Evolutionary conservation across 352 stramenopile species (phyloP), one percentile per base, ranked within the genome.

Genomic region (Pythium chondricola): DNA sequence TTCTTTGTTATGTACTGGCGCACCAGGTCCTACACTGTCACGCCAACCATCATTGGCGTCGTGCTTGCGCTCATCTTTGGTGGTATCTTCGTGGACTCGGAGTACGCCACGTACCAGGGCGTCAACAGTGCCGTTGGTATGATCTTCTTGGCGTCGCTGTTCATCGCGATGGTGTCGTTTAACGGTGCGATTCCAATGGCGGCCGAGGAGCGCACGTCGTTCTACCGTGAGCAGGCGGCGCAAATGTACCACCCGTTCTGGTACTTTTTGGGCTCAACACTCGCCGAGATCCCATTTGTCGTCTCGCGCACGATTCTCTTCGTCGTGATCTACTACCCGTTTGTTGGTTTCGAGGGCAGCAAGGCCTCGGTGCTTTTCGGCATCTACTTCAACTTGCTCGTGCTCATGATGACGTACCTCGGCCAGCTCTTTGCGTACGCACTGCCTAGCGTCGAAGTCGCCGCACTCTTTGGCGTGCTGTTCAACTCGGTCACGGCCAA

Each of bases 171-270:
- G 39, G 72, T 86, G 16, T 67, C 65, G 27, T 73, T 93, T 29
- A 63, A 88, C 39, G 72, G 56, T 3, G 69, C 74, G 7, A 49
- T 95, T 6, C 65, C 78, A 16, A 52, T 93, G 5, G 72, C 90
- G 31, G 65, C 79, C 48, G 69, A 73, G 29, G 71, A 95, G 49
- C 69, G 86, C 21, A 79, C 75, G 29, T 77, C 83, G 47, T 97
- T 85, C 43, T 96, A 95, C 69, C 56, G 80, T 2, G 84, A 96
- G 54, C 79, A 85, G 41, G 69, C 76, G 14, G 68, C 74, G 3
- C 48, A 74, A 35, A 95, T 86, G 71, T 97, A 97, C 42, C 39
- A 72, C 32, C 43, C 72, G 27, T 52, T 58, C 16, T 65, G 74
- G 30, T 83, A 95, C 44, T 63, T 61, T 25, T 20, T 88, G 2